These are phyloP conservation scores for Tolypocladium pustulatum DNA, from an alignment of 2,329 filamentous ascomycete genomes.

Conservation along the genomic window DNA sequence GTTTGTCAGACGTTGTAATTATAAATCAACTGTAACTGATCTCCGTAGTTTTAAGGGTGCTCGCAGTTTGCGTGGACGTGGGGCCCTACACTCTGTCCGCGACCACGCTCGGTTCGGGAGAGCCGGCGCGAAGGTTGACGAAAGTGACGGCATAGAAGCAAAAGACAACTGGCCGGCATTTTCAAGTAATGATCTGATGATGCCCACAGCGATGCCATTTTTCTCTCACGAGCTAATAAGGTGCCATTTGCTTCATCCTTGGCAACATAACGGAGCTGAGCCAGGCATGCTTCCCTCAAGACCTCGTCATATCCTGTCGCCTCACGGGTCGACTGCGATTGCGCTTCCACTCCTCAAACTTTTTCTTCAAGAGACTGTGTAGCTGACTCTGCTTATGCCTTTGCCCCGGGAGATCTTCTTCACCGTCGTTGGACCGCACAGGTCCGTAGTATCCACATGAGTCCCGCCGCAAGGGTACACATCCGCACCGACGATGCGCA, in stretches of 20 bases:
- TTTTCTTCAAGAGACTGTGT: conserved; percentile 12
- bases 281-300: background rate
- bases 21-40: too few relatives aligned
- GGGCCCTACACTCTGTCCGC: background rate
- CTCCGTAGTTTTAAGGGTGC: too few relatives aligned
- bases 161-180: background rate
- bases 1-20: background rate
- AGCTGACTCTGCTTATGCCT: conserved; percentile 50
- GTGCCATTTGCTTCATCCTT: background rate
- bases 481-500: conserved; percentile 57
- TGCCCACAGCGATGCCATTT: background rate
- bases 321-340: background rate
- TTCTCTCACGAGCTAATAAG: background rate
- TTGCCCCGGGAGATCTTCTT: conserved; percentile 58
- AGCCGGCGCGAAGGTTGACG: background rate
- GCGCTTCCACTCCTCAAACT: background rate
- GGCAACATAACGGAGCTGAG: background rate
- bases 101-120: background rate
- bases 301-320: background rate
- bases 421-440: conserved; percentile 50
- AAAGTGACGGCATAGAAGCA: background rate
- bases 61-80: background rate
- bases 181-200: background rate
- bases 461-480: conserved; percentile 68
- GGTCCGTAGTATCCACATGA: conserved; percentile 51